Evolutionary conservation across 257 asterid genomes (phyloP).

Genomic region (Marsdenia floribunda): DNA sequence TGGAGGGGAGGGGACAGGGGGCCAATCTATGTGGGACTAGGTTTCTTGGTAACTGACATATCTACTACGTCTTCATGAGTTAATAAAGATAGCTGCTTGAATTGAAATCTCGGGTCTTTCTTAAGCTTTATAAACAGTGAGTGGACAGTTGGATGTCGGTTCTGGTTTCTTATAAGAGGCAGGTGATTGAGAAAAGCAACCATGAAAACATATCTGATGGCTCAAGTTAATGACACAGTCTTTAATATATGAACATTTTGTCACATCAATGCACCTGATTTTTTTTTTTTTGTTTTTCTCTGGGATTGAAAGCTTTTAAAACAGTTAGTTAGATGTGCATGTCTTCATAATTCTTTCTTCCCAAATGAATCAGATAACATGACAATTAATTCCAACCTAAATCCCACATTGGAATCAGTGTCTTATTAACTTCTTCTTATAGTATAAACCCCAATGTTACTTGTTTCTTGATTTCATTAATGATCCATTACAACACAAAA

Average conservation of each 20-base stretch:
- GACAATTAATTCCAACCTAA: neutral
- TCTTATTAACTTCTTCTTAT: neutral
- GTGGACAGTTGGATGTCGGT: constrained; percentile 16
- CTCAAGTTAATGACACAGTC: neutral
- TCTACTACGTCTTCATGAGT: constrained; percentile 1
- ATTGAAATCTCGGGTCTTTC: constrained; percentile 4
- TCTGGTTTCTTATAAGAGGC: constrained; percentile 5
- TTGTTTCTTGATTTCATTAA: neutral
- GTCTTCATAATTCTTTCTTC: neutral
- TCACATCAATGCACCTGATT: neutral
- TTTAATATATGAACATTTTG: neutral
- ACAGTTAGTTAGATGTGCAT: neutral
- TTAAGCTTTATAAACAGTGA: constrained; percentile 8
- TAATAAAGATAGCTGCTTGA: constrained; percentile 5
- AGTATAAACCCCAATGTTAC: too few species aligned
- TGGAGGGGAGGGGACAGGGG: neutral
- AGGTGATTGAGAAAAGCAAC: constrained; percentile 10
- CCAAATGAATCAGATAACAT: neutral
- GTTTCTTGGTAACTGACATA: constrained; percentile 5
- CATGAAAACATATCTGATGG: constrained; percentile 1
- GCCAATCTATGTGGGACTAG: neutral
- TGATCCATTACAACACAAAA: neutral
- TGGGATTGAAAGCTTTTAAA: neutral
- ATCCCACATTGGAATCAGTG: neutral
- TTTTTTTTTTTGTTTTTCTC: neutral